Evolutionary conservation across 176 grass and related monocot species (phyloP).

Genomic region (Raddia distichophylla): DNA sequence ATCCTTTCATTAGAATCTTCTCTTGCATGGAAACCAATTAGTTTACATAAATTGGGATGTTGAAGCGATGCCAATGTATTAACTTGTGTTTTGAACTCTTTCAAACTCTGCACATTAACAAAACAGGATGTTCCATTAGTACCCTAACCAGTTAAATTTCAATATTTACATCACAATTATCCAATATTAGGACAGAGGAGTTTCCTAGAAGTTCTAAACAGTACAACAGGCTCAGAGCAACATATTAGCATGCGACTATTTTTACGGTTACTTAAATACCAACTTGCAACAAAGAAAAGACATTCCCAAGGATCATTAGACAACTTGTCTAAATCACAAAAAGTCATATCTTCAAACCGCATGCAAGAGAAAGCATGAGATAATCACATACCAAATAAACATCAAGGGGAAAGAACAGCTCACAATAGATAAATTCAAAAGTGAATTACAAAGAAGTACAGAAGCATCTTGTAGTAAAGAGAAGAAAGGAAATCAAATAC

Average conservation of each 20-base stretch:
- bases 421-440: background rate
- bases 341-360: background rate
- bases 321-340: conserved; percentile 9
- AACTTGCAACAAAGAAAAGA: background rate
- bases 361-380: conserved; percentile 25
- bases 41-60: conserved; percentile 89
- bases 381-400: background rate
- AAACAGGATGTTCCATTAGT: conserved; percentile 25
- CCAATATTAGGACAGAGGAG: background rate
- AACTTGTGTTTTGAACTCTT: conserved; percentile 83
- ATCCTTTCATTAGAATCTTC: conserved; percentile 83
- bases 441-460: conserved; percentile 4
- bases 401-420: background rate
- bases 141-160: background rate
- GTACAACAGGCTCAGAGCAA: conserved; percentile 4
- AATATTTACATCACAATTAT: conserved; percentile 29
- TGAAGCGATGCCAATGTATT: conserved; percentile 69
- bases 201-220: background rate
- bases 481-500: conserved; percentile 19
- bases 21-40: conserved; percentile 73
- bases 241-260: background rate
- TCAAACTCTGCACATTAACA: conserved; percentile 65
- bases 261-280: background rate
- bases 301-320: background rate
- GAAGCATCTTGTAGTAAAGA: conserved; percentile 32